Base-by-base conservation (phyloP, 176 grass and related monocot species). In the Eragrostis nindensis region DNA sequence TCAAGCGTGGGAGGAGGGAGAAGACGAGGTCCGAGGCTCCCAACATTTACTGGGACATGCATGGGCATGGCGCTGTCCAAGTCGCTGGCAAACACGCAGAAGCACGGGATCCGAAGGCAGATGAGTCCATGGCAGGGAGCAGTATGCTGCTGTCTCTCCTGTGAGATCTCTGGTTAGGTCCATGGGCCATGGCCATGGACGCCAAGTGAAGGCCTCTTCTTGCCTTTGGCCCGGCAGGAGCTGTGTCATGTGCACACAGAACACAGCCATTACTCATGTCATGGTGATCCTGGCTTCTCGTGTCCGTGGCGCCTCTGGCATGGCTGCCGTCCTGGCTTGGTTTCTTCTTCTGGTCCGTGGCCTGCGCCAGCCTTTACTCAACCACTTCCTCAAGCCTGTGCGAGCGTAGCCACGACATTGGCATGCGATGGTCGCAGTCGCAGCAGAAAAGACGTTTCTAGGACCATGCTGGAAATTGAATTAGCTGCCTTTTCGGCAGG, bases 31-130 rank as follows among this genome's bases (percentile, higher is more conserved):
- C 38, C 25, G 39, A 41, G 41, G 53, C 53, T 21, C 62, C 70
- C 24, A 80, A 29, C 70, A 80, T 85, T 81, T 85, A 64, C 87
- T 61, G 27, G 21, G 19, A 66, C 77, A 43, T 30, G 46, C 32
- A 40, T 61, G n/a, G n/a, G 66, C 87, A 76, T 45, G 65, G 63
- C 56, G 7, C 47, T 80, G 54, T 70, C 26, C 17, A 61, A 53
- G 41, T 16, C 24, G 44, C 72, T 27, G 45, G 39, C 80, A 75
- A 36, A 36, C 45, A 22, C 19, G 14, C 75, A 75, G 62, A 42
- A 24, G 70, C 82, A 55, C 83, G 41, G 30, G 78, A 90, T 86
- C 88, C 60, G 11, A 67, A 86, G 66, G 19, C 55, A 15, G 66
- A 45, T 55, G 48, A 32, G 17, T 29, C 46, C 32, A 57, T 42